Conservation (phyloP, 345 rosid species). For the Lepidium didymum region DNA sequence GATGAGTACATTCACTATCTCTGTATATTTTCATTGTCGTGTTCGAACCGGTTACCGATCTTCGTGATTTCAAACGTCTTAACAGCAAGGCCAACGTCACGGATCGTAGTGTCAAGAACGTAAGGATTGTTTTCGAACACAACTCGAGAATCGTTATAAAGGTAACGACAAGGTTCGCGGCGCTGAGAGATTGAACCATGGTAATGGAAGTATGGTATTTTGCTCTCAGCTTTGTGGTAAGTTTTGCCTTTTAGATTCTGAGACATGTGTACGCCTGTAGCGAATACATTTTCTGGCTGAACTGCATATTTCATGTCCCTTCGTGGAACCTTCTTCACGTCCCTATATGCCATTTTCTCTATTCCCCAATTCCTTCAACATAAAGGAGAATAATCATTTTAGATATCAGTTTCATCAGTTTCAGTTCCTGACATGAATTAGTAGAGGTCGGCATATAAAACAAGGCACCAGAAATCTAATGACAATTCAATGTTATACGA, state of each 20-base stretch:
- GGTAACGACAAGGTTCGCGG: slow-evolving; percentile 61
- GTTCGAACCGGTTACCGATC: slow-evolving; percentile 58
- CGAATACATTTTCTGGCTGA: slow-evolving; percentile 66
- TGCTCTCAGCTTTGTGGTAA: slow-evolving; percentile 48
- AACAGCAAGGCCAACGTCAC: slow-evolving; percentile 41
- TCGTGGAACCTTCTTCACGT: slow-evolving; percentile 63
- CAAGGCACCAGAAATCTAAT: neutral
- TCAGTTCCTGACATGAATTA: neutral
- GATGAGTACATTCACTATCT: neutral
- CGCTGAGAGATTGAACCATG: slow-evolving; percentile 77
- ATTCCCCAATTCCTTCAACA: slow-evolving; percentile 82
- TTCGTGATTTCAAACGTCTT: slow-evolving; percentile 65
- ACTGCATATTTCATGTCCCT: slow-evolving; percentile 79
- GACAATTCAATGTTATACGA: neutral
- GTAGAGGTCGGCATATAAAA: neutral
- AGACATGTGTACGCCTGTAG: slow-evolving; percentile 87
- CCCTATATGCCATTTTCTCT: slow-evolving; percentile 81
- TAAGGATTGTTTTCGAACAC: slow-evolving; percentile 56
- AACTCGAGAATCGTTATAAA: slow-evolving; percentile 38
- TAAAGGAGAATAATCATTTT: neutral
- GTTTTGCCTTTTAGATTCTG: slow-evolving; percentile 66
- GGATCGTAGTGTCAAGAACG: slow-evolving; percentile 58
- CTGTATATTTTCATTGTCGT: slow-evolving; percentile 41
- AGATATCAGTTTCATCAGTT: neutral
- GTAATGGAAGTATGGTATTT: slow-evolving; percentile 73